Evolutionary conservation across 306 rosid genomes (phyloP), one percentile per base, ranked within the genome.

Genomic region (Alnus glutinosa): DNA sequence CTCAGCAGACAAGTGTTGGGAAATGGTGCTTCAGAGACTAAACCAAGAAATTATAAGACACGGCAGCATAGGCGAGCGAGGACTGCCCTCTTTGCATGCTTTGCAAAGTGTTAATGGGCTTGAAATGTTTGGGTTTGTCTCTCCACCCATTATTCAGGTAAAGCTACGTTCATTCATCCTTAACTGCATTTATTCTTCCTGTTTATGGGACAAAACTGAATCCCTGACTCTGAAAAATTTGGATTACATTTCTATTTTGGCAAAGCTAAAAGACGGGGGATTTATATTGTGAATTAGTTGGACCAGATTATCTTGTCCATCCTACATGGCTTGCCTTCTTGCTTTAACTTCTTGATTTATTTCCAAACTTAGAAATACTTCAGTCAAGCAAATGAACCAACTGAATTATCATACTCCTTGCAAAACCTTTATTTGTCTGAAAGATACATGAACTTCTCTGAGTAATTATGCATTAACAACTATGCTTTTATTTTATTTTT

Each of bases 41-140:
- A 84, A 71, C 73, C 47, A 55, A 57, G 94, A 88, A 85, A 87
- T 88, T 72, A 66, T 16, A 47, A 78, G 87, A 75, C 82, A 69
- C 49, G 83, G 77, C 75, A 83, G 51, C 80, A 79, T 75, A 42
- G 90, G 85, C 46, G 89, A 82, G 82, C 81, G 30, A 59, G 84
- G 80, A 71, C 82, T 78, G 55, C 82, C 88, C 55, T 82, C 85
- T 59, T 39, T 81, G 58, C 87, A 89, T 78, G 73, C 79, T 80
- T 71, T 77, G 86, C 83, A 84, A 86, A 83, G 51, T 81, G 70
- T 92, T 15, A 80, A 88, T 16, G 97, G 98, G 67, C 89, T 83
- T 75, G 69, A 85, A 82, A 92, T 94, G 98, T 94, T 92, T 79
- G 98, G 98, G 77, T 92, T 94, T 82, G 85, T 76, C 70, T 89